Conservation (phyloP, 768 basidiomycete species). For the Holtermanniella nyarrowii region DNA sequence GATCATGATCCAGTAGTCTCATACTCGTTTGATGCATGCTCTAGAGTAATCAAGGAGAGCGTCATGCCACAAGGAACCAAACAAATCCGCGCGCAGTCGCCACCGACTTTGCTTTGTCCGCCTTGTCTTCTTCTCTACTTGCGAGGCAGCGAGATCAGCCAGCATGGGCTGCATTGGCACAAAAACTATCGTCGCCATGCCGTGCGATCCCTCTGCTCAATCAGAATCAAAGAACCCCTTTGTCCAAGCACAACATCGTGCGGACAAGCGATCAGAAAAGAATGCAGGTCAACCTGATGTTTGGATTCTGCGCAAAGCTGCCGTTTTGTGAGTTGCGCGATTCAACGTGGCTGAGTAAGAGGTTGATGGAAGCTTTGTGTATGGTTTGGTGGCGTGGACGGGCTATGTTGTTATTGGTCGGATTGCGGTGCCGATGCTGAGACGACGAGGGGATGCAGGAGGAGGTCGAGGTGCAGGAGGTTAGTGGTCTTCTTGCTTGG, state of each 20-base stretch:
- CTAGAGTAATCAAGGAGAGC: too few relatives aligned
- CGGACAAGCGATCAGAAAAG: background rate
- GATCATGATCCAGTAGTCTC: slow-evolving; percentile 88
- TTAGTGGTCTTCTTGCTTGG: slow-evolving; percentile 45
- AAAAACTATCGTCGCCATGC: background rate
- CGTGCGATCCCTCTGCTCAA: background rate
- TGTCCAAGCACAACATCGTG: background rate
- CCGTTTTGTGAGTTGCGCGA: background rate
- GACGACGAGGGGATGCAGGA: slow-evolving; percentile 43
- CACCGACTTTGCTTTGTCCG: too few relatives aligned
- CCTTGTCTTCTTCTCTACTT: too few relatives aligned
- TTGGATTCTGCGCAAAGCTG: background rate
- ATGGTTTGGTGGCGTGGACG: slow-evolving; percentile 57
- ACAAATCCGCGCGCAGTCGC: too few relatives aligned
- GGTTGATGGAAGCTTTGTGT: slow-evolving; percentile 41
- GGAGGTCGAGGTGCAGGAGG: slow-evolving; percentile 53
- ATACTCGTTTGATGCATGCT: too few relatives aligned
- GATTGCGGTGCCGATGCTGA: slow-evolving; percentile 63
- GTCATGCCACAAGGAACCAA: background rate
- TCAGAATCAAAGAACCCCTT: background rate
- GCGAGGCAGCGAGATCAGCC: too few relatives aligned
- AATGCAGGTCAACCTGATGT: background rate
- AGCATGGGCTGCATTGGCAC: background rate
- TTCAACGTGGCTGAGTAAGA: background rate
- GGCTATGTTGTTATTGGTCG: slow-evolving; percentile 67